Percentiles rank a stretch among this genome's conserved stretches.
Conservation (phyloP, 129 eudicot genomes). For the Flaveria ramosissima region DNA sequence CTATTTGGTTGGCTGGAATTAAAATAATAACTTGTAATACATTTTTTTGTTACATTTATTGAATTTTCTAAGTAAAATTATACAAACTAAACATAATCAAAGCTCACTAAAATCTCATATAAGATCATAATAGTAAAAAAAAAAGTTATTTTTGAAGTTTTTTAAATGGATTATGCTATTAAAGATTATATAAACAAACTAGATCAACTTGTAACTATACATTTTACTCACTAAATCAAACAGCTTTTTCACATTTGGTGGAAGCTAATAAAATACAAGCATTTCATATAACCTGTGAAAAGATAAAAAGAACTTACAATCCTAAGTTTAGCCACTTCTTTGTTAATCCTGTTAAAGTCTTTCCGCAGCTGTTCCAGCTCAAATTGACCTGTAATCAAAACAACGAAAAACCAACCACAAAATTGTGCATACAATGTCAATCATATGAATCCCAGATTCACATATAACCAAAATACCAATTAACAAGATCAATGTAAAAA, state of each 20-base stretch:
- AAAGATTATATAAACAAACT: too few species aligned
- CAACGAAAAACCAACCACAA: not conserved
- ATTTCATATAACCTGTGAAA: not conserved
- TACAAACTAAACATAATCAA: too few species aligned
- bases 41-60: too few species aligned
- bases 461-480: not conserved
- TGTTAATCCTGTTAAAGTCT: slow-evolving; percentile 69
- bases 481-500: slow-evolving; percentile 8
- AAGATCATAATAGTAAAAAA: too few species aligned
- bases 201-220: too few species aligned
- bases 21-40: too few species aligned
- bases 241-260: not conserved
- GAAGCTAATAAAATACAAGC: not conserved
- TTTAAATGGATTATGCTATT: too few species aligned
- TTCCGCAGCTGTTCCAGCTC: slow-evolving; percentile 73
- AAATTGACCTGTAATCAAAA: slow-evolving; percentile 56
- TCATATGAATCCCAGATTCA: not conserved
- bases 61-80: too few species aligned
- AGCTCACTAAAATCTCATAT: too few species aligned
- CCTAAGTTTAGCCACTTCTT: slow-evolving; percentile 69
- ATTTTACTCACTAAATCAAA: not conserved
- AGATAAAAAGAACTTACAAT: slow-evolving; percentile 53
- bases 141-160: too few species aligned
- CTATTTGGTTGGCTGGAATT: too few species aligned
- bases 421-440: slow-evolving; percentile 6